These are phyloP conservation scores for Trematosphaeria pertusa DNA, from an alignment of 2,329 filamentous ascomycete genomes.

Conservation along the genomic window DNA sequence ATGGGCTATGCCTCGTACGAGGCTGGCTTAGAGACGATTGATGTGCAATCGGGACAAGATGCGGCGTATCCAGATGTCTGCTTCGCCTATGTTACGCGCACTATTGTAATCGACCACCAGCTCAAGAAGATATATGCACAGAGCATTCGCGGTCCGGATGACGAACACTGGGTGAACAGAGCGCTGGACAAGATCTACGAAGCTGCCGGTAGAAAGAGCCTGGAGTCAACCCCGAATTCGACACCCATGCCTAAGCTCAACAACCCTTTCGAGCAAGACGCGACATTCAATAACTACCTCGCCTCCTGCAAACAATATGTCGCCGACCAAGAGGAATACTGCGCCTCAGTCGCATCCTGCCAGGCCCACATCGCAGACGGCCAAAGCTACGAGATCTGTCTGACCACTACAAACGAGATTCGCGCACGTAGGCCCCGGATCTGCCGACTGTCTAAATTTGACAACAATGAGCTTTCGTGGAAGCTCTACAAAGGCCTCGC, in stretches of 20 bases:
- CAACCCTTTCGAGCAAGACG: constrained; percentile 41
- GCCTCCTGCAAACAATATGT: constrained; percentile 25
- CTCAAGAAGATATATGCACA: constrained; percentile 70
- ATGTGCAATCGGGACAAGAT: constrained; percentile 54
- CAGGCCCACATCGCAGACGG: constrained; percentile 76
- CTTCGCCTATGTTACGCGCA: constrained; percentile 78
- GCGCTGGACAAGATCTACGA: constrained; percentile 37
- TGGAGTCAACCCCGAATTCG: constrained; percentile 37
- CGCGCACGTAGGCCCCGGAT: constrained; percentile 36
- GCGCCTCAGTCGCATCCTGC: constrained; percentile 70
- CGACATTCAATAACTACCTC: constrained; percentile 36
- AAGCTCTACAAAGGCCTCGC: constrained; percentile 74
- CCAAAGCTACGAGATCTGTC: constrained; percentile 84
- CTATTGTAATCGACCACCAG: constrained; percentile 77
- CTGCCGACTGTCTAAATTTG: constrained; percentile 37
- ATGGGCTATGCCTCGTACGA: constrained; percentile 88
- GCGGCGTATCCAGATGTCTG: constrained; percentile 68
- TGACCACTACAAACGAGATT: constrained; percentile 77
- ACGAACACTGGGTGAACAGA: constrained; percentile 56
- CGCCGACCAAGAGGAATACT: constrained; percentile 58
- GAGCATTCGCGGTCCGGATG: constrained; percentile 59
- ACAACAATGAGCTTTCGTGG: constrained; percentile 60
- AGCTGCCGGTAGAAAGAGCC: constrained; percentile 35
- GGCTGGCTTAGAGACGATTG: constrained; percentile 71
- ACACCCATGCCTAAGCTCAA: constrained; percentile 29